phyloP scores from a whole-genome alignment of 78 protist genomes.

The Diacronema lutheri region DNA sequence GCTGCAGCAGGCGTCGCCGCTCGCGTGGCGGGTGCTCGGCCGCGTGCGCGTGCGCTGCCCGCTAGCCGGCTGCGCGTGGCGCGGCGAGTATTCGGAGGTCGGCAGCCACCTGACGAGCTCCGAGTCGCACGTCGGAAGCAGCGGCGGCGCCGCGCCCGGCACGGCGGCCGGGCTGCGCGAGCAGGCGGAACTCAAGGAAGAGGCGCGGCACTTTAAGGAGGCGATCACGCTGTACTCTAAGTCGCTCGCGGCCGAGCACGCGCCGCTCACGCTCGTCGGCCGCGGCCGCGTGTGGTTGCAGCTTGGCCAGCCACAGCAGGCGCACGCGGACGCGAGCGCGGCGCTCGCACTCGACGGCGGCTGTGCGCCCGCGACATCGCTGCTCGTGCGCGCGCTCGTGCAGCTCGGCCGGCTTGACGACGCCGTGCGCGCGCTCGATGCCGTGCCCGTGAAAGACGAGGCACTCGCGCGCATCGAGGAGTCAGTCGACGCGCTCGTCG shows the following conservation, averaged over 20 bases:
- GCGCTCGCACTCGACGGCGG: not conserved
- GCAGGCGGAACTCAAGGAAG: not conserved
- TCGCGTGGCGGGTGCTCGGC: constrained; percentile 18
- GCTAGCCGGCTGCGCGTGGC: not conserved
- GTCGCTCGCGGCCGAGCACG: not conserved
- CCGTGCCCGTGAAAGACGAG: not conserved
- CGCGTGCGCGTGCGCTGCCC: constrained; percentile 3
- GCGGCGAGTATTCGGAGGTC: not conserved
- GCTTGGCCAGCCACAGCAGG: not conserved
- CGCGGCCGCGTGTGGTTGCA: no score
- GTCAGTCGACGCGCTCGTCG: not conserved
- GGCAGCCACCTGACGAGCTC: not conserved
- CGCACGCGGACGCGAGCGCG: not conserved
- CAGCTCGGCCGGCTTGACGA: not conserved
- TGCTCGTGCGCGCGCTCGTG: not conserved
- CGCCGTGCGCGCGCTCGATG: not conserved
- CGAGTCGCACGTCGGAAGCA: not conserved
- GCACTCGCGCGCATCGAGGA: not conserved
- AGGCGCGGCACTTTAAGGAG: not conserved
- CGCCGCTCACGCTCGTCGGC: no score
- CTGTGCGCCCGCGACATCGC: not conserved
- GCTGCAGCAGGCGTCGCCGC: not conserved
- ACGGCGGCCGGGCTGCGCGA: not conserved
- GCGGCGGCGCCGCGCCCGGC: not conserved
- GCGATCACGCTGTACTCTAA: not conserved